These are phyloP conservation scores for grape (Vitis vinifera) DNA, from an alignment of 164 flowering plant genomes.

Conservation along the genomic window ASM3070453v1 NC_081811.1:22927001-22927500, in stretches of 20 bases:
- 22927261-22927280: background rate
- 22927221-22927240: background rate
- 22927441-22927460: slow-evolving; percentile 11
- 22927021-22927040: no score
- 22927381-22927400: slow-evolving; percentile 29
- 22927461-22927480: slow-evolving; percentile 43
- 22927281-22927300: slow-evolving; percentile 31
- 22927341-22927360: slow-evolving; percentile 39
- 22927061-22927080: no score
- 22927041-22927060: no score
- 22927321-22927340: slow-evolving; percentile 20
- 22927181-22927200: slow-evolving; percentile 35
- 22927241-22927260: background rate
- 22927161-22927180: slow-evolving; percentile 43
- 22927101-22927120: slow-evolving; percentile 38
- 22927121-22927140: slow-evolving; percentile 45
- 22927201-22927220: slow-evolving; percentile 30
- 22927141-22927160: slow-evolving; percentile 56
- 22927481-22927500: slow-evolving; percentile 13
- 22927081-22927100: background rate
- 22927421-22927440: slow-evolving; percentile 27
- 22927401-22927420: slow-evolving; percentile 31
- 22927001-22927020: no score
- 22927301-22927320: background rate
- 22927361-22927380: slow-evolving; percentile 27